These are phyloP conservation scores for Eudorina sp. DNA, from an alignment of 139 green algal genomes.

Conservation along the genomic window DNA sequence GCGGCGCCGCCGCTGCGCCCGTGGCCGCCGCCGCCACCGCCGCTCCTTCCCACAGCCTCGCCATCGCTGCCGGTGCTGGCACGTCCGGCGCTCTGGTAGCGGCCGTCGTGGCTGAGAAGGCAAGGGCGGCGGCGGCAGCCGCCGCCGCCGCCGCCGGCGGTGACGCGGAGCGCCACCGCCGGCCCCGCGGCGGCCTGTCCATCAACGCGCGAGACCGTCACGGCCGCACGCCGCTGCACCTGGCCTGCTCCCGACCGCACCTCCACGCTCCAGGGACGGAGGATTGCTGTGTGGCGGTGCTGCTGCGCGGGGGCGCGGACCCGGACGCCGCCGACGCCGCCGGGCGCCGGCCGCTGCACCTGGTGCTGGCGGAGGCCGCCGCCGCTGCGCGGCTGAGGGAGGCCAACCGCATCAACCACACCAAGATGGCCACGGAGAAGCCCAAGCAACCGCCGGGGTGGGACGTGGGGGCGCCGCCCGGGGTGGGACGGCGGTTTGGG, in stretches of 20 bases:
- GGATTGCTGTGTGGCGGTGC: constrained; percentile 31
- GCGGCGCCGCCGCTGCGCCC: background rate
- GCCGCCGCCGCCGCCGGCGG: background rate
- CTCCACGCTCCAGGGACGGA: constrained; percentile 25
- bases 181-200: background rate
- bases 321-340: constrained; percentile 25
- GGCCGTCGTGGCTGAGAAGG: constrained; percentile 13
- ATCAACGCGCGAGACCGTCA: background rate
- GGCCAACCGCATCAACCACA: constrained; percentile 52
- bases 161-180: background rate
- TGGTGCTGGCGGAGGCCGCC: constrained; percentile 31
- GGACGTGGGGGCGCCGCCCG: too few species aligned
- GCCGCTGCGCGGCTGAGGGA: background rate
- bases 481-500: too few species aligned
- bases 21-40: background rate
- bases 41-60: background rate
- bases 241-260: constrained; percentile 47
- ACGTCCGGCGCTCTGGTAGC: background rate
- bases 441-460: constrained; percentile 25
- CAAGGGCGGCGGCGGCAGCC: background rate
- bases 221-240: constrained; percentile 33
- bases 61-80: background rate
- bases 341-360: constrained; percentile 39
- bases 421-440: constrained; percentile 26
- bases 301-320: constrained; percentile 36